phyloP scores from a whole-genome alignment of 2,329 filamentous ascomycete species.

The Fusarium lyarnte region DNA sequence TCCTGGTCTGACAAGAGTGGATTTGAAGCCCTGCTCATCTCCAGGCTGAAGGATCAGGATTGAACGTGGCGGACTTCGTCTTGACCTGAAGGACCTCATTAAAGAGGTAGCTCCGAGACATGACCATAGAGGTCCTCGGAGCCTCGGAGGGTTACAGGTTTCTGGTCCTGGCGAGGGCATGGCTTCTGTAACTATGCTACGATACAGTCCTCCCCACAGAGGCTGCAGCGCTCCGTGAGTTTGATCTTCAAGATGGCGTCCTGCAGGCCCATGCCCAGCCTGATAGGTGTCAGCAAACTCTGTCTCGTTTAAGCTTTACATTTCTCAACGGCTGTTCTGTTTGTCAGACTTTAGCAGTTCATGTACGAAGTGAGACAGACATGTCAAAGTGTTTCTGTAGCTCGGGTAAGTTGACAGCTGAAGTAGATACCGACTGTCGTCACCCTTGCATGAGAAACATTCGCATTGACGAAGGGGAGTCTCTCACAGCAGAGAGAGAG shows the following conservation, averaged over 20 bases:
- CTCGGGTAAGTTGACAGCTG: constrained; percentile 14
- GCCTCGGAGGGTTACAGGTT: background rate
- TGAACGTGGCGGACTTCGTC: constrained; percentile 27
- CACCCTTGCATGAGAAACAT: constrained; percentile 10
- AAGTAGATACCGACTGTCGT: background rate
- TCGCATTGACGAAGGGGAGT: constrained; percentile 29
- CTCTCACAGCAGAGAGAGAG: background rate
- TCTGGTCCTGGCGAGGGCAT: background rate
- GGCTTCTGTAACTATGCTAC: background rate
- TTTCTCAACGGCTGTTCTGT: background rate
- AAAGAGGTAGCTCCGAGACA: constrained; percentile 33
- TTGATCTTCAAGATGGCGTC: constrained; percentile 20
- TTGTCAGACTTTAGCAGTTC: background rate
- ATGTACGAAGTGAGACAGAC: background rate
- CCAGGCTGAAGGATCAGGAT: constrained; percentile 30
- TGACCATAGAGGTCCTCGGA: constrained; percentile 4
- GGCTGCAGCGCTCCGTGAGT: background rate
- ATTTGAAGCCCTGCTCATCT: constrained; percentile 6
- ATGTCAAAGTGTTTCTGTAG: background rate
- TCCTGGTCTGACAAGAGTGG: constrained; percentile 21
- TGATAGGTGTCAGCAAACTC: background rate
- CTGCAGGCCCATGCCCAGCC: constrained; percentile 2
- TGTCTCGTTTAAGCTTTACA: background rate
- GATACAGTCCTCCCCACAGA: constrained; percentile 5
- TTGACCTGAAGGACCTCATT: constrained; percentile 10